Evolutionary conservation across 1,139 yeast species (phyloP).

Genomic region (Scheffersomyces illinoinensis): DNA sequence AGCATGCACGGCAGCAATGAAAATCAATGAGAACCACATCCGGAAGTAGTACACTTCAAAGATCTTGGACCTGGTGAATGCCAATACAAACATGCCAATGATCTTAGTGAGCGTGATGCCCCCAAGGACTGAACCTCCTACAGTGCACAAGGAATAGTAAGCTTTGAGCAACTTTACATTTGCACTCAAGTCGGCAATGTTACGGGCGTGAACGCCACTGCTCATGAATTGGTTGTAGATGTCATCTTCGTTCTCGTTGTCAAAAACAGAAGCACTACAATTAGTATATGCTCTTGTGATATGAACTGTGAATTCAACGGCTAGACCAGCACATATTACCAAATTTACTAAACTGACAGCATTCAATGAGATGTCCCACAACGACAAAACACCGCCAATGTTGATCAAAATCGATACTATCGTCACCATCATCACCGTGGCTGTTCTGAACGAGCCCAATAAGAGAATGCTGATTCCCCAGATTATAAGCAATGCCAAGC

Average conservation of each 20-base stretch:
- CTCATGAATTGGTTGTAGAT: constrained; percentile 3
- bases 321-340: constrained; percentile 86
- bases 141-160: constrained; percentile 62
- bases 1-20: constrained; percentile 77
- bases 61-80: constrained; percentile 82
- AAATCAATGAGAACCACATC: constrained; percentile 88
- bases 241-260: constrained; percentile 6
- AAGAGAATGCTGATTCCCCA: constrained; percentile 55
- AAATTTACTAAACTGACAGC: constrained; percentile 89
- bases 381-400: constrained; percentile 77
- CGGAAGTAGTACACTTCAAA: constrained; percentile 91
- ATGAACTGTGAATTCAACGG: constrained; percentile 91
- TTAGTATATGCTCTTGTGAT: constrained; percentile 72
- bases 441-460: constrained; percentile 66
- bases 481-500: constrained; percentile 56
- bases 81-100: constrained; percentile 83
- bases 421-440: constrained; percentile 56
- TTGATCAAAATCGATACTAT: constrained; percentile 67
- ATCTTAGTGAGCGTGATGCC: constrained; percentile 90
- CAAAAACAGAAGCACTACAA: neutral
- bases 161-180: constrained; percentile 32
- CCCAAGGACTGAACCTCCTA: constrained; percentile 85
- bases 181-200: neutral
- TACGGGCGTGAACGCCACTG: neutral
- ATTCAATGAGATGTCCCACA: constrained; percentile 76